Evolutionary conservation across 2,329 filamentous ascomycete genomes (phyloP), one percentile per base, ranked within the genome.

Genomic region (Grosmannia clavigera): DNA sequence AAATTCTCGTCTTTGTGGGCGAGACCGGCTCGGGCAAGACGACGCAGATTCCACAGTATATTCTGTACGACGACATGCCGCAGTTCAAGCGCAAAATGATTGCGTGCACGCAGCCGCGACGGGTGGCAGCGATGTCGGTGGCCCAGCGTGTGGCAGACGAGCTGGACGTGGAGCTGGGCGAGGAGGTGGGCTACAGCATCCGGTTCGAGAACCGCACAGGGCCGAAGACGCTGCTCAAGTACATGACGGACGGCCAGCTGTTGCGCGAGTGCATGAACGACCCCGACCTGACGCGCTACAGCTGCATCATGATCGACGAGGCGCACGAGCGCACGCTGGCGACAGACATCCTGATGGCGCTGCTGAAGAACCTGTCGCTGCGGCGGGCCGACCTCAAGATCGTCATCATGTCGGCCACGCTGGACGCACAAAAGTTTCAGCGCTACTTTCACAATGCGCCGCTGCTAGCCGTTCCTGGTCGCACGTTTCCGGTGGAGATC

Each of bases 231-330:
- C 83, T 95, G 63, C 83, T 99, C 71, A 99, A 99, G 78, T 99
- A 99, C 79, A 99, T 99, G 94, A 99, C 95, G 53, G 94, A 99
- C 70, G 95, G 95, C 83, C 97, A 99, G 87, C 84, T 99, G 68
- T 80, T 97, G 69, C 81, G 94, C 69, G 94, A 99, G 75, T 92
- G 94, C 61, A 95, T 99, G 86, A 86, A 96, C 74, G 94, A 99
- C 72, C 89, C 92, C 69, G 83, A 95, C 67, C 83, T 99, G 75
- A 86, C 82, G 57, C 88, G 92, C 59, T 99, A 99, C 76, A 94
- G 90, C 78, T 95, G 90, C 68, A 97, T 99, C 71, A 97, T 99
- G 74, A 86, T 99, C 63, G 94, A 99, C 73, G 94, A 99, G 74
- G 94, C 95, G 59, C 94, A 99, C 84, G 94, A 99, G 75, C 85